phyloP scores from a whole-genome alignment of 192 early-diverging fungal genomes.

The Jimgerdemannia flammicorona region DNA sequence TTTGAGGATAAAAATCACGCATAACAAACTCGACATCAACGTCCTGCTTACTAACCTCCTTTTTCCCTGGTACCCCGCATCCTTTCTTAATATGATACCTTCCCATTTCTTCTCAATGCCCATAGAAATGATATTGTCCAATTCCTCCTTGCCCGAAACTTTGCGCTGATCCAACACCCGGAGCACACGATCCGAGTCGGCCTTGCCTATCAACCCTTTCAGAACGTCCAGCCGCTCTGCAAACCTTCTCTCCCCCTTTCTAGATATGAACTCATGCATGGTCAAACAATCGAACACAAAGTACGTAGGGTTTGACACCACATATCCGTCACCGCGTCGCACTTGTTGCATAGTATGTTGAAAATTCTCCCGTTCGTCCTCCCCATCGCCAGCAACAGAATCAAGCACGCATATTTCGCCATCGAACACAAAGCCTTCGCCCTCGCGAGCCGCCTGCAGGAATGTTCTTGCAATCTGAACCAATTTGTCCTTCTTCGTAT shows the following conservation, averaged over 20 bases:
- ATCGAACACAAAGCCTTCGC: conserved; percentile 31
- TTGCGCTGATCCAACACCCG: conserved; percentile 21
- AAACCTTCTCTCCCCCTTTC: conserved; percentile 19
- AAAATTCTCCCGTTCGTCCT: conserved; percentile 18
- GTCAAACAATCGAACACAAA: conserved; percentile 45
- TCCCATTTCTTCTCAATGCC: conserved; percentile 45
- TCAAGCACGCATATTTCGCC: conserved; percentile 47
- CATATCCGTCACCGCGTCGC: conserved; percentile 1
- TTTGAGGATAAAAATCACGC: too few relatives aligned
- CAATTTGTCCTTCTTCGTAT: not conserved
- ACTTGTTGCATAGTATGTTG: conserved; percentile 17
- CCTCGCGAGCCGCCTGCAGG: not conserved
- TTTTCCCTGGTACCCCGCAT: conserved; percentile 48
- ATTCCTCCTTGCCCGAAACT: conserved; percentile 23
- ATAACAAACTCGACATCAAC: not conserved
- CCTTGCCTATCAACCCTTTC: conserved; percentile 2
- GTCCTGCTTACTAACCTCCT: conserved; percentile 30
- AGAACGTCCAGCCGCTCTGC: conserved; percentile 25
- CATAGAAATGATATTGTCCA: conserved; percentile 21
- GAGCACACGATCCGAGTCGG: not conserved
- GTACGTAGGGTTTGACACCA: conserved; percentile 30
- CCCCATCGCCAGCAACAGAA: not conserved
- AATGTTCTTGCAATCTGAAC: not conserved
- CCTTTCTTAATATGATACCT: conserved; percentile 44
- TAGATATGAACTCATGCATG: conserved; percentile 24